phyloP scores from a whole-genome alignment of 495 filamentous ascomycete genomes.

The Penicillium ochrochloron region DNA sequence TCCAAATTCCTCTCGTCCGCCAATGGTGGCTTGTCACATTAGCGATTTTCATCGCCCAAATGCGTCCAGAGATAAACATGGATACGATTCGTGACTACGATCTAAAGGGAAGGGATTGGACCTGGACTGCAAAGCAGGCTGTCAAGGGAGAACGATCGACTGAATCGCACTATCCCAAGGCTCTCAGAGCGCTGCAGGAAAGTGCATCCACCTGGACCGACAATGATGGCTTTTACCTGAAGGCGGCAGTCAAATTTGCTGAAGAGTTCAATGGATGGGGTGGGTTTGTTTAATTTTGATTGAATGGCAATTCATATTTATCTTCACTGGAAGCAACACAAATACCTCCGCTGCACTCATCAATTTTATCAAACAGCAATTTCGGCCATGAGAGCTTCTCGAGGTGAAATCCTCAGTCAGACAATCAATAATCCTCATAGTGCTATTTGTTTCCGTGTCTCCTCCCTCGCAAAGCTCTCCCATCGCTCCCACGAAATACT shows the following conservation, averaged over 20 bases:
- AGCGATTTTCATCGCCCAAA: constrained; percentile 73
- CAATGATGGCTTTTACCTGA: constrained; percentile 72
- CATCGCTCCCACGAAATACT: constrained; percentile 30
- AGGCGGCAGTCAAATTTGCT: constrained; percentile 77
- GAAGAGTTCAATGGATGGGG: constrained; percentile 81
- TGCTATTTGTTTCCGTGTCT: constrained; percentile 6
- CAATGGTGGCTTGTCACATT: constrained; percentile 90
- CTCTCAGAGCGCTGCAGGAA: constrained; percentile 72
- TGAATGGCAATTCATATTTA: background rate
- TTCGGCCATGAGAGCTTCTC: background rate
- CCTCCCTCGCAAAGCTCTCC: constrained; percentile 16
- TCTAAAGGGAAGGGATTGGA: constrained; percentile 70
- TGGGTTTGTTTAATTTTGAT: constrained; percentile 48
- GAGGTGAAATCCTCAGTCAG: background rate
- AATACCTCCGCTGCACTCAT: background rate
- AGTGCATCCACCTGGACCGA: constrained; percentile 84
- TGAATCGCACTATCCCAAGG: constrained; percentile 87
- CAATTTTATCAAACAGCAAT: background rate
- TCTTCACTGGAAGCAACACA: background rate
- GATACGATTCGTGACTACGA: constrained; percentile 65
- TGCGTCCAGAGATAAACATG: constrained; percentile 70
- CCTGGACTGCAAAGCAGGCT: constrained; percentile 70
- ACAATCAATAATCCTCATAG: background rate
- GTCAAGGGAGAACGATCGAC: constrained; percentile 64
- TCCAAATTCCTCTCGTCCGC: constrained; percentile 71